Conservation (phyloP, 2,329 filamentous ascomycete species). For the Clonostachys solani region DNA sequence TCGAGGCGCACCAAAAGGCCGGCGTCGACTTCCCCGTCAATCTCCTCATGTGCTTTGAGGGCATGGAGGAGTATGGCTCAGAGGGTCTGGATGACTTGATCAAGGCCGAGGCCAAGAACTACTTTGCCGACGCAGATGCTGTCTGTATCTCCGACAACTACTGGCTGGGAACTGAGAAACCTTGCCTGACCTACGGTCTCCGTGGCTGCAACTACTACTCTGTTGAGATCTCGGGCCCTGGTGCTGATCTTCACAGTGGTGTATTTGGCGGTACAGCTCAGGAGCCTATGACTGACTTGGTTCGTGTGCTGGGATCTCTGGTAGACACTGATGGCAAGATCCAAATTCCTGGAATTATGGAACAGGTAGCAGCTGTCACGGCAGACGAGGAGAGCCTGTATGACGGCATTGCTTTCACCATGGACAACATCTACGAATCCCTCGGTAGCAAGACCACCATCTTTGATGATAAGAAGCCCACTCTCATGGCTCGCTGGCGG, state of each 20-base stretch:
- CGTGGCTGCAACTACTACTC: conserved; percentile 98
- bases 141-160: conserved; percentile 99
- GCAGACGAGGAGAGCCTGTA: conserved; percentile 87
- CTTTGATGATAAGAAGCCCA: conserved; percentile 81
- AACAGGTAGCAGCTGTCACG: conserved; percentile 86
- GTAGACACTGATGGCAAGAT: conserved; percentile 93
- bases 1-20: conserved; percentile 95
- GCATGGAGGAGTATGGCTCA: conserved; percentile 98
- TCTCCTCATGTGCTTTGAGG: conserved; percentile 98
- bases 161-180: conserved; percentile 98
- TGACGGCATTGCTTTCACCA: conserved; percentile 85
- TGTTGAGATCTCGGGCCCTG: conserved; percentile 84
- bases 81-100: conserved; percentile 96
- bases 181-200: conserved; percentile 94
- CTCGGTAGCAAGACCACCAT: conserved; percentile 87
- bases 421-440: conserved; percentile 91
- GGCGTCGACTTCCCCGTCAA: conserved; percentile 95
- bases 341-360: conserved; percentile 86
- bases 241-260: conserved; percentile 90
- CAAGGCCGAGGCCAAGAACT: conserved; percentile 83
- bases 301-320: conserved; percentile 74
- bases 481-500: conserved; percentile 94
- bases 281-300: conserved; percentile 96
- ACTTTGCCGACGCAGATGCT: conserved; percentile 91
- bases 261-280: conserved; percentile 96